phyloP scores from a whole-genome alignment of 805 yeast genomes.

The Hanseniaspora valbyensis region DNA sequence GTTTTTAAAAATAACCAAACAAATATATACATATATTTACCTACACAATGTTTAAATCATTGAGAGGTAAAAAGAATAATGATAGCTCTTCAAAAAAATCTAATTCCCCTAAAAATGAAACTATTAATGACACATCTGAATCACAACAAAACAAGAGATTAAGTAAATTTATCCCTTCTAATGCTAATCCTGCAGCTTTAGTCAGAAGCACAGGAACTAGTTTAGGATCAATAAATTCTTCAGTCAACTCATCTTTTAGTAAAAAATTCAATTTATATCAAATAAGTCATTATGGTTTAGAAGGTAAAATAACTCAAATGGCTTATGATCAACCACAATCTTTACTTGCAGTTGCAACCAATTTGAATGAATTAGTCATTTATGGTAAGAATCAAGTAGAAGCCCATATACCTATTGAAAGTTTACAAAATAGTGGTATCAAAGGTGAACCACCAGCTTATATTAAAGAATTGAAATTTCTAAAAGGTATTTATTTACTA shows the following conservation, averaged over 20 bases:
- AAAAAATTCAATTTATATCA: constrained; percentile 29
- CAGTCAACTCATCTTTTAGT: constrained; percentile 12
- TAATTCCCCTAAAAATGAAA: not conserved
- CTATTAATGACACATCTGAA: not conserved
- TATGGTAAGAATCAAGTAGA: constrained; percentile 78
- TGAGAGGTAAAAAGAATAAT: constrained; percentile 5
- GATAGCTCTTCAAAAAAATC: not conserved
- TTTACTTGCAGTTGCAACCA: constrained; percentile 69
- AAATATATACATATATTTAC: not conserved
- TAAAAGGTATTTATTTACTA: constrained; percentile 72
- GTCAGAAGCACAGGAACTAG: not conserved
- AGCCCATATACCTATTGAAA: constrained; percentile 46
- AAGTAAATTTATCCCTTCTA: not conserved
- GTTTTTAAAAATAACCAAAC: not conserved
- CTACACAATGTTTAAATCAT: constrained; percentile 10
- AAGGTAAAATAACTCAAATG: constrained; percentile 52
- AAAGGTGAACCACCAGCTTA: constrained; percentile 22
- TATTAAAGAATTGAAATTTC: constrained; percentile 49
- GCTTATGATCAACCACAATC: constrained; percentile 87
- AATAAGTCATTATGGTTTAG: constrained; percentile 42
- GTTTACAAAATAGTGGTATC: constrained; percentile 26
- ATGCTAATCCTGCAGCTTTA: not conserved
- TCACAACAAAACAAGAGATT: not conserved
- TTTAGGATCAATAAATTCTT: constrained; percentile 5
- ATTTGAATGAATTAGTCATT: constrained; percentile 56